Evolutionary conservation across 331 rosid genomes (phyloP).

Genomic region (Pyrus hybrid): DNA sequence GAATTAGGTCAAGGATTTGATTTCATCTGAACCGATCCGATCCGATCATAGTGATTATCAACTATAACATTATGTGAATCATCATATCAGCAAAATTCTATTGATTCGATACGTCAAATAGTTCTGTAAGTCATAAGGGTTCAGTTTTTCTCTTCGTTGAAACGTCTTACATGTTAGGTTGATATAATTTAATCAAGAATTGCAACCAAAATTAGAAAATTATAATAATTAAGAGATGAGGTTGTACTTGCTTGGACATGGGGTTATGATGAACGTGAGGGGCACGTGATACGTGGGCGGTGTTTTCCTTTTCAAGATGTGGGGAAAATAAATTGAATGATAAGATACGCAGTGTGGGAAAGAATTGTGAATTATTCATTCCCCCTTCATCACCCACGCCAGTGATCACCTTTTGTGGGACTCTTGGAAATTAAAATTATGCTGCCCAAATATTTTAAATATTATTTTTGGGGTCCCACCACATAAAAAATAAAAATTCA

Average conservation of each 20-base stretch:
- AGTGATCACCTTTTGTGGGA: not conserved
- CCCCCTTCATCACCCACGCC: not conserved
- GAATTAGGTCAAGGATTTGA: not conserved
- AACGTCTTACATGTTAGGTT: no score
- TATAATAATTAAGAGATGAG: no score
- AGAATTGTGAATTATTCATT: not conserved
- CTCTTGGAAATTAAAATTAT: not conserved
- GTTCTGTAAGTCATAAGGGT: no score
- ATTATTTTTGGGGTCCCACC: not conserved
- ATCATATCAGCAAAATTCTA: fast-evolving
- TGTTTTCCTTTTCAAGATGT: not conserved
- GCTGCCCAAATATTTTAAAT: not conserved
- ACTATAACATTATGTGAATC: no score
- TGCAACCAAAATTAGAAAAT: no score
- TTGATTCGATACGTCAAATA: no score
- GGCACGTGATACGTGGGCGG: constrained; percentile 9
- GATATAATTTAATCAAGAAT: no score
- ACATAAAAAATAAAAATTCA: not conserved
- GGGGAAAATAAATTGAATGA: constrained; percentile 6
- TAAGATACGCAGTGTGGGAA: constrained; percentile 8
- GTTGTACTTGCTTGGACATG: no score
- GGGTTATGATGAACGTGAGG: not conserved
- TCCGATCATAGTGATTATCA: no score
- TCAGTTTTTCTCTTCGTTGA: no score
- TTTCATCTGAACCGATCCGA: not conserved